Evolutionary conservation across 768 basidiomycete genomes (phyloP).

Genomic region (Trametes cinnabarina): DNA sequence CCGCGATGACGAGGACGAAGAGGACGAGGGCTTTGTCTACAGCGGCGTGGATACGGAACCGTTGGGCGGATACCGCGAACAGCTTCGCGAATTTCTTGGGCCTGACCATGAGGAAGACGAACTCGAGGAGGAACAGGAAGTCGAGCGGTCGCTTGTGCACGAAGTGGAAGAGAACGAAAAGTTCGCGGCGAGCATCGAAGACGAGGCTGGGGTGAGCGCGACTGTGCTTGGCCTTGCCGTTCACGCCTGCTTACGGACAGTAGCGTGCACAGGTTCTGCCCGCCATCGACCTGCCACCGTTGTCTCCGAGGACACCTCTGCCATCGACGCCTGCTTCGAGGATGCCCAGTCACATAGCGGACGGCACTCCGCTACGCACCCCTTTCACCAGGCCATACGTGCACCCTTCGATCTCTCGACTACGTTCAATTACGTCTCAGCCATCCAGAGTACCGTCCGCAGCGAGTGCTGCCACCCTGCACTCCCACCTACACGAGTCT

Average conservation of each 20-base stretch:
- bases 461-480: slow-evolving; percentile 42
- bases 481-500: slow-evolving; percentile 43
- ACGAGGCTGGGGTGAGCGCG: slow-evolving; percentile 36
- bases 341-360: slow-evolving; percentile 3
- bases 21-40: slow-evolving; percentile 70
- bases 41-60: slow-evolving; percentile 59
- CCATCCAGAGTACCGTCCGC: slow-evolving; percentile 41
- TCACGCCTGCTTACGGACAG: slow-evolving; percentile 25
- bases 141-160: slow-evolving; percentile 44
- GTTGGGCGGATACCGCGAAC: slow-evolving; percentile 59
- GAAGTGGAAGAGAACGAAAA: slow-evolving; percentile 37
- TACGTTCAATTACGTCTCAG: slow-evolving; percentile 65
- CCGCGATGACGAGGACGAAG: slow-evolving; percentile 41
- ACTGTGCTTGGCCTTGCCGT: slow-evolving; percentile 19
- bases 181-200: slow-evolving; percentile 27
- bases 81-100: slow-evolving; percentile 70
- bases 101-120: slow-evolving; percentile 55
- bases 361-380: slow-evolving; percentile 11
- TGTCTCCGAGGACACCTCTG: slow-evolving; percentile 14
- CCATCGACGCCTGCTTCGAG: slow-evolving; percentile 2
- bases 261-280: slow-evolving; percentile 38
- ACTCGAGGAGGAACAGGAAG: slow-evolving; percentile 44
- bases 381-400: slow-evolving; percentile 51
- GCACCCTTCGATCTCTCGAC: slow-evolving; percentile 74
- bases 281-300: slow-evolving; percentile 25